Evolutionary conservation across 345 rosid species (phyloP).

Genomic region (Pugionium dolabratum): DNA sequence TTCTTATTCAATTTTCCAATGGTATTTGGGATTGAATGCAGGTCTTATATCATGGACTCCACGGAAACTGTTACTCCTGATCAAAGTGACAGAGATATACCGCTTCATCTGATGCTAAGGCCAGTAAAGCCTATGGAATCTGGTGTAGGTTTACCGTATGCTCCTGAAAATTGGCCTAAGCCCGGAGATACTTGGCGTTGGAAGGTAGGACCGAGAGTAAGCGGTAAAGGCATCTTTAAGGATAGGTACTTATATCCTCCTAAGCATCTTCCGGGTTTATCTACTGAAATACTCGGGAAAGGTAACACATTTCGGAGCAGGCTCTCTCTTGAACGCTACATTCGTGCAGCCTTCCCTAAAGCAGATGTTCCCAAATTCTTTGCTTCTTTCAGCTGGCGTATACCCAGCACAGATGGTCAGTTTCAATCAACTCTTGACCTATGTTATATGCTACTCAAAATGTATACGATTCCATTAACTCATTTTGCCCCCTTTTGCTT

Average conservation of each 20-base stretch:
- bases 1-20: slow-evolving; percentile 10
- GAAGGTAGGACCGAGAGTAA: slow-evolving; percentile 63
- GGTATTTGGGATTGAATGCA: slow-evolving; percentile 22
- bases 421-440: slow-evolving; percentile 19
- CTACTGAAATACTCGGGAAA: neutral
- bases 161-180: slow-evolving; percentile 66
- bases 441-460: neutral
- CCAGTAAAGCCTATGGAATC: slow-evolving; percentile 51
- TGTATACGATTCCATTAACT: neutral
- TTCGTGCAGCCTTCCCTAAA: slow-evolving; percentile 50
- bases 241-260: slow-evolving; percentile 82
- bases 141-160: slow-evolving; percentile 71
- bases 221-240: slow-evolving; percentile 40
- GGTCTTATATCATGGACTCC: slow-evolving; percentile 37
- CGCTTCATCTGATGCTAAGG: slow-evolving; percentile 32
- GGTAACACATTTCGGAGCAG: slow-evolving; percentile 45
- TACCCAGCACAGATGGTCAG: slow-evolving; percentile 61
- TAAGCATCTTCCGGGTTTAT: slow-evolving; percentile 33
- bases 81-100: slow-evolving; percentile 35
- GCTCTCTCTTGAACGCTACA: slow-evolving; percentile 50
- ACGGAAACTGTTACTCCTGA: slow-evolving; percentile 41
- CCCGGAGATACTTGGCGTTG: slow-evolving; percentile 70
- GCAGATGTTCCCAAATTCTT: slow-evolving; percentile 61
- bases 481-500: too few relatives aligned
- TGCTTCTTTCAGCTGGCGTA: slow-evolving; percentile 68